These are phyloP conservation scores for Ceratobasidium sp. DNA, from an alignment of 1,284 basidiomycete species.

Conservation along the genomic window DNA sequence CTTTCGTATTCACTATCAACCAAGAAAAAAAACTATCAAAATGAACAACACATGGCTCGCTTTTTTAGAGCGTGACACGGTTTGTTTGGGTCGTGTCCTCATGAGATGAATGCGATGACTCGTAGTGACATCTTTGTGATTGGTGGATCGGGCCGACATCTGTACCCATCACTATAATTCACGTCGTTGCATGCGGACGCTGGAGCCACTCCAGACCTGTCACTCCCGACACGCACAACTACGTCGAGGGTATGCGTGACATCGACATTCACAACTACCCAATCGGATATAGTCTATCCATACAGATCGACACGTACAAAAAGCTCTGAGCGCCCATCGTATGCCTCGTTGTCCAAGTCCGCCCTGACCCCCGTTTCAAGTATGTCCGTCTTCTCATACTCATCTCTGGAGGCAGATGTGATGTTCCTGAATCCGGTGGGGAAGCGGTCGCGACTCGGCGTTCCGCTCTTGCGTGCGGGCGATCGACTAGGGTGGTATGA, in stretches of 20 bases:
- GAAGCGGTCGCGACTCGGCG: background rate
- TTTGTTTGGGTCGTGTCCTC: conserved; percentile 18
- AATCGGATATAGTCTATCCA: background rate
- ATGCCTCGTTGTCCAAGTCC: background rate
- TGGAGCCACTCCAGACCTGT: conserved; percentile 7
- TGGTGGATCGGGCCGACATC: background rate
- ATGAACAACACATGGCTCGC: background rate
- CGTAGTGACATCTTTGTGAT: background rate
- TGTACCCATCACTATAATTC: background rate
- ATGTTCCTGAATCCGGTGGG: conserved; percentile 9
- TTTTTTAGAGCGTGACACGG: background rate
- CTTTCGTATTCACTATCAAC: background rate
- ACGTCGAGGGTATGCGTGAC: conserved; percentile 16
- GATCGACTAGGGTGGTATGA: background rate
- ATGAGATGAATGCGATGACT: conserved; percentile 9
- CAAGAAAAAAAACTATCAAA: conserved; percentile 6
- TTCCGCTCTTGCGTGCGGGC: background rate
- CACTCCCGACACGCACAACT: background rate
- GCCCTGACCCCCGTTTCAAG: conserved; percentile 20
- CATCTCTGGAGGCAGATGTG: background rate
- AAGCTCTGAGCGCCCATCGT: background rate
- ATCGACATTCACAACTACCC: background rate
- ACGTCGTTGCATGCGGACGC: conserved; percentile 1
- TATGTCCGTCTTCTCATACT: conserved; percentile 4
- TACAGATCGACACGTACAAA: background rate